Base-by-base conservation (phyloP, 2,329 filamentous ascomycete species). In the Ceratocystiopsis sp. region DNA sequence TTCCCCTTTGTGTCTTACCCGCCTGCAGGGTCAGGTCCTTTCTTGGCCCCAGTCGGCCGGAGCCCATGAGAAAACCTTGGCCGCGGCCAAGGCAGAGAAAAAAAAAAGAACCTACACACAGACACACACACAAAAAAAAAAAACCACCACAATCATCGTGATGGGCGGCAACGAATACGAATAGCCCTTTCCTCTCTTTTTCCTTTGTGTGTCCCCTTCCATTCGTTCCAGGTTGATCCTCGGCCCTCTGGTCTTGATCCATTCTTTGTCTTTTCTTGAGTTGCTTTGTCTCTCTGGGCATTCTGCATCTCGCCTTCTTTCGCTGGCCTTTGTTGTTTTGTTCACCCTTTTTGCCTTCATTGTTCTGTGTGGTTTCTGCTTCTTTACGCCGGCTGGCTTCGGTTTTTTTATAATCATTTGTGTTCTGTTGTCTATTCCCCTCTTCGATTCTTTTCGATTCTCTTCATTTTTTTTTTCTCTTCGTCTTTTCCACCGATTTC, bases 171-270 rank as follows among this genome's bases (percentile, higher is more conserved):
- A 18, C 12, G 37, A 19, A 33, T 39, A 33, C 39, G 39, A 25
- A 16, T 37, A 35, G 13, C n/a, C 36, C 18, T 36, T 34, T 35
- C 32, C 15, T 25, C 29, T 44, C 35, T 38, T 39, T 43, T 38
- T 38, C 19, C 37, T 25, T 39, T 44, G 17, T 46, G 37, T 19
- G 25, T 35, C 17, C 37, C 38, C 25, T 45, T 47, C 21, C 38
- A 40, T 47, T 45, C 41, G 38, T 45, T 47, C 45, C 45, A 49
- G 43, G 45, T 47, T 48, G 46, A 48, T 18, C 46, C 42, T 46
- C 42, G 44, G 43, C 45, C 42, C 42, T 38, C 33, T 42, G 41
- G 35, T 40, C 33, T 41, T 40, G n/a, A 35, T 39, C 17, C 18
- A 3, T 37, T 19, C 6, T 14, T 29, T 37, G n/a, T 37, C 18